phyloP scores from a whole-genome alignment of 1,284 basidiomycete species.

The Xerocomus cyaneibrunnescens region DNA sequence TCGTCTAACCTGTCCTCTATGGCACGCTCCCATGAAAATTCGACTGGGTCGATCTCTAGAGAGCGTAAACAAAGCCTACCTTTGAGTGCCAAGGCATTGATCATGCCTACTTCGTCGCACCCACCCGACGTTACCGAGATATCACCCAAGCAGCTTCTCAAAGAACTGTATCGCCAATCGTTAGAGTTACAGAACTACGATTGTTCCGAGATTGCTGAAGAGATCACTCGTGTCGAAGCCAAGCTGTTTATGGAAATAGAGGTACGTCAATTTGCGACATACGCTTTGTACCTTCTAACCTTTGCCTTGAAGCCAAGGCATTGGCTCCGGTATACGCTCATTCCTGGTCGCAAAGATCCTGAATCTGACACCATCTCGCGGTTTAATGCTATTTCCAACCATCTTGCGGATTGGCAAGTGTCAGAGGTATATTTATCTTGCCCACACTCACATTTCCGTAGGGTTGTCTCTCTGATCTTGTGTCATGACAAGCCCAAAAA shows the following conservation, averaged over 20 bases:
- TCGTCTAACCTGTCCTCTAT: slow-evolving; percentile 24
- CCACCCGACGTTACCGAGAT: slow-evolving; percentile 27
- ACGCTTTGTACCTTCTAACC: slow-evolving; percentile 5
- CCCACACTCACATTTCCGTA: slow-evolving; percentile 27
- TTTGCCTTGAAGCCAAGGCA: slow-evolving; percentile 60
- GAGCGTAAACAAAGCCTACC: slow-evolving; percentile 69
- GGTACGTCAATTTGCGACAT: slow-evolving; percentile 40
- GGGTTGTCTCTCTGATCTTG: slow-evolving; percentile 77
- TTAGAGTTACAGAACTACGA: slow-evolving; percentile 54
- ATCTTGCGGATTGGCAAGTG: slow-evolving; percentile 71
- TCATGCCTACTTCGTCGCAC: slow-evolving; percentile 21
- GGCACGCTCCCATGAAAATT: slow-evolving; percentile 23
- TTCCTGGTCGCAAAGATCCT: slow-evolving; percentile 61
- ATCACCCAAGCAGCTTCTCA: slow-evolving; percentile 55
- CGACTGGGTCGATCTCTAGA: slow-evolving; percentile 33
- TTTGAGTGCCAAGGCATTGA: slow-evolving; percentile 43
- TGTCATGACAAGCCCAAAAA: slow-evolving; percentile 69
- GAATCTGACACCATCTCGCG: slow-evolving; percentile 62
- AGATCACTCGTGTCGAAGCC: slow-evolving; percentile 70
- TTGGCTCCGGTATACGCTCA: slow-evolving; percentile 74
- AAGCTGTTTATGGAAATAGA: slow-evolving; percentile 66
- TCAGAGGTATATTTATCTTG: neutral
- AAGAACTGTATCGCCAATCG: slow-evolving; percentile 56
- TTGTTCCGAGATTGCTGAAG: slow-evolving; percentile 66
- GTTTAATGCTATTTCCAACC: slow-evolving; percentile 71